phyloP scores from a whole-genome alignment of 2,329 filamentous ascomycete genomes.

The Cadophora luteo-olivacea region DNA sequence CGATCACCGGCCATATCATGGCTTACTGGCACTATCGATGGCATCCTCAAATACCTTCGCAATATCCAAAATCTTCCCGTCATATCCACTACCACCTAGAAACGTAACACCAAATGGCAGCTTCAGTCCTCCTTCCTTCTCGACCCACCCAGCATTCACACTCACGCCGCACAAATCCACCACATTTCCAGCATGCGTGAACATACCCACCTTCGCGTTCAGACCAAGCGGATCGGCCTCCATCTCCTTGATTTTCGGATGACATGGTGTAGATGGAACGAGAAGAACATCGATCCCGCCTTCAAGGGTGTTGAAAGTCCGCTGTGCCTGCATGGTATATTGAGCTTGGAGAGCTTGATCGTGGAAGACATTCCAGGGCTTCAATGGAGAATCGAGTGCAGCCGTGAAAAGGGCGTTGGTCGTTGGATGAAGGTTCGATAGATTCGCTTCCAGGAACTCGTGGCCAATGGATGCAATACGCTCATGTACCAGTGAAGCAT shows the following conservation, averaged over 20 bases:
- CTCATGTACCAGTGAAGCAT: conserved; percentile 59
- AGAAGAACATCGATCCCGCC: conserved; percentile 53
- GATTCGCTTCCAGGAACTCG: conserved; percentile 47
- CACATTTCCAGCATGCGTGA: conserved; percentile 62
- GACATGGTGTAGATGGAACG: conserved; percentile 57
- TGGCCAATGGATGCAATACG: conserved; percentile 51
- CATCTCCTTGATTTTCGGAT: conserved; percentile 56
- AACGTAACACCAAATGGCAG: conserved; percentile 50
- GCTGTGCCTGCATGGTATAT: conserved; percentile 38
- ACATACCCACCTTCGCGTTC: conserved; percentile 56
- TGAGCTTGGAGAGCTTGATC: conserved; percentile 44
- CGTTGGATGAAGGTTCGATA: conserved; percentile 53
- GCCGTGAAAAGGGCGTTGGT: conserved; percentile 51
- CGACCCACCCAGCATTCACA: conserved; percentile 38
- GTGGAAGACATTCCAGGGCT: conserved; percentile 52
- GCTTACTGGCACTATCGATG: conserved; percentile 49
- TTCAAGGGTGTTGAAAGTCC: conserved; percentile 40
- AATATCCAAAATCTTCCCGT: conserved; percentile 46
- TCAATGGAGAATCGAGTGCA: conserved; percentile 47
- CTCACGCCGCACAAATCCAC: conserved; percentile 57
- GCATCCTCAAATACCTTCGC: conserved; percentile 45
- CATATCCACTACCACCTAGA: conserved; percentile 46
- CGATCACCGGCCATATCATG: neutral
- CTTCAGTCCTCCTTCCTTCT: conserved; percentile 28
- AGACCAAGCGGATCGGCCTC: conserved; percentile 55